phyloP scores from a whole-genome alignment of 2,329 filamentous ascomycete species.

The Aspergillus persii region DNA sequence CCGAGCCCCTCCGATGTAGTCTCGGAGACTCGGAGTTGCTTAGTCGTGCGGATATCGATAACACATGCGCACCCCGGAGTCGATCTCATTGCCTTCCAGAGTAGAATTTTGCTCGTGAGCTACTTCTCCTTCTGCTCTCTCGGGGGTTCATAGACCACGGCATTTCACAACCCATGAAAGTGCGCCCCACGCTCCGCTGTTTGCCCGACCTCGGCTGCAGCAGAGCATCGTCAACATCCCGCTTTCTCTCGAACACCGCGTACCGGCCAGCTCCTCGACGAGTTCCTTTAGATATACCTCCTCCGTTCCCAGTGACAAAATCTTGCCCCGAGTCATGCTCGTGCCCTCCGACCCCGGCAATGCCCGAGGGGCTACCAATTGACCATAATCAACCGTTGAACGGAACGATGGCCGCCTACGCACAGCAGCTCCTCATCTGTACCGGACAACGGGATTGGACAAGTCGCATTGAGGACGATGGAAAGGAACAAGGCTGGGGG shows the following conservation, averaged over 20 bases:
- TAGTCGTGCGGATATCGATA: neutral
- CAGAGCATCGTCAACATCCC: constrained; percentile 8
- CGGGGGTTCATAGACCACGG: neutral
- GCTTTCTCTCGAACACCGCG: constrained; percentile 24
- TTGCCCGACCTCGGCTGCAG: neutral
- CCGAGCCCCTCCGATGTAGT: constrained; percentile 8
- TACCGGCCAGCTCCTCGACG: constrained; percentile 19
- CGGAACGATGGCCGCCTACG: constrained; percentile 74
- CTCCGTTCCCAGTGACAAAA: constrained; percentile 48
- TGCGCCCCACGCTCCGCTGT: constrained; percentile 3
- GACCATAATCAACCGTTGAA: constrained; percentile 69
- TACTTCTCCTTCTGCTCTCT: neutral
- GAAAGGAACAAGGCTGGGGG: constrained; percentile 48
- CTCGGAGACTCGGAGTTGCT: constrained; percentile 12
- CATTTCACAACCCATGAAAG: neutral
- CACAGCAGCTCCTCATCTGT: constrained; percentile 79
- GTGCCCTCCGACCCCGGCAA: constrained; percentile 70
- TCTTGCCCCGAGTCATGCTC: constrained; percentile 73
- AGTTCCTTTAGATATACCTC: constrained; percentile 35
- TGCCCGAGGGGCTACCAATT: constrained; percentile 69
- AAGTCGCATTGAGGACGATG: constrained; percentile 80
- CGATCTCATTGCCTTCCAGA: neutral
- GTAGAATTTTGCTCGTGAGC: neutral
- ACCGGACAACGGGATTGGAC: constrained; percentile 79
- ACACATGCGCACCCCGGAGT: neutral